A percentile compares a stretch with the other conserved stretches of the same genome.
phyloP scores from a whole-genome alignment of 495 filamentous ascomycete genomes.

The Trichoderma asperelloides region DNA sequence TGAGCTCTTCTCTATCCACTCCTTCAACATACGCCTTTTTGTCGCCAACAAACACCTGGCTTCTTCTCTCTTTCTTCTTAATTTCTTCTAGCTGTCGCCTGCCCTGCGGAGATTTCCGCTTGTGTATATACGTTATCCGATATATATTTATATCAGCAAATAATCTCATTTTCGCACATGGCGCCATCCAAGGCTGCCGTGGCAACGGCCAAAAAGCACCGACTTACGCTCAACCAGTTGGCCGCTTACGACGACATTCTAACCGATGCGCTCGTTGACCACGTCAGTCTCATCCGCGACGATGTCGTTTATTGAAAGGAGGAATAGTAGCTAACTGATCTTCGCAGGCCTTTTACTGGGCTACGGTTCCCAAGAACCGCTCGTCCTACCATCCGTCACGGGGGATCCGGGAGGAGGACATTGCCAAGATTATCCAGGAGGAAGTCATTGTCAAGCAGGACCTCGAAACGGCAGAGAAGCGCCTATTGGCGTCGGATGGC shows the following conservation, averaged over 20 bases:
- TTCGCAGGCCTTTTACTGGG: constrained; percentile 83
- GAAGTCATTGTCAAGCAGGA: constrained; percentile 70
- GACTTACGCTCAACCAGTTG: constrained; percentile 75
- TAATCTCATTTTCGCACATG: neutral
- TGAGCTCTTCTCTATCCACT: neutral
- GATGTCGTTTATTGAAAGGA: neutral
- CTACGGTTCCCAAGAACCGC: constrained; percentile 87
- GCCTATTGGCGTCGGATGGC: constrained; percentile 64
- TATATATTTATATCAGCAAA: neutral
- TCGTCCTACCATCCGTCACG: constrained; percentile 76
- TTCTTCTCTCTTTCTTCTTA: neutral
- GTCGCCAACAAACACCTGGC: neutral
- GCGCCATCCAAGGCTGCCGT: constrained; percentile 4
- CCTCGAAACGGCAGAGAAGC: constrained; percentile 53
- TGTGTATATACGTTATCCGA: neutral
- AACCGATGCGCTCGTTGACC: constrained; percentile 91
- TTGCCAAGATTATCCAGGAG: constrained; percentile 68
- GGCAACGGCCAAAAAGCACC: constrained; percentile 47
- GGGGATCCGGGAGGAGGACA: constrained; percentile 70
- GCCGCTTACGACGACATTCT: constrained; percentile 92
- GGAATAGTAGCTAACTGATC: neutral
- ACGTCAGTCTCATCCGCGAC: constrained; percentile 49
- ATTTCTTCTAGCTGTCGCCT: neutral
- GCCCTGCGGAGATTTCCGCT: neutral
- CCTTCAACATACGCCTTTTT: neutral